phyloP scores from a whole-genome alignment of 306 rosid genomes.

The Castanea mollissima region DNA sequence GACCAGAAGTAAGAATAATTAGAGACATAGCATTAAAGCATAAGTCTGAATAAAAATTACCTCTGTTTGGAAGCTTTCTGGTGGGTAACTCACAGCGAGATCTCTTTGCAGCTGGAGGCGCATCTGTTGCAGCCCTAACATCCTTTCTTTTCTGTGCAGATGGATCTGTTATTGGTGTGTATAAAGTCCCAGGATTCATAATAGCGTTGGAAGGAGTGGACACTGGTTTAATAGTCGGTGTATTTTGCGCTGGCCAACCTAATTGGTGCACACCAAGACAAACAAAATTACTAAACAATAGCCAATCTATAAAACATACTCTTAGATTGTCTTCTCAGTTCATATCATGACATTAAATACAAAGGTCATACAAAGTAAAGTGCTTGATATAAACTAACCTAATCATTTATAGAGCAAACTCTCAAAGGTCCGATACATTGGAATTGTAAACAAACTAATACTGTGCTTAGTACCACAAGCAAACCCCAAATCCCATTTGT shows the following conservation, averaged over 20 bases:
- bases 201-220: conserved; percentile 44
- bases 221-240: conserved; percentile 27
- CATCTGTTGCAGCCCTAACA: conserved; percentile 15
- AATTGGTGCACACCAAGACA: background rate
- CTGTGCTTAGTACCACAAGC: too few relatives aligned
- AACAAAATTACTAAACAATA: conserved; percentile 1
- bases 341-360: background rate
- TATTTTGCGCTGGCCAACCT: conserved; percentile 33
- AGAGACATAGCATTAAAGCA: conserved; percentile 10
- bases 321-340: background rate
- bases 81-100: conserved; percentile 35
- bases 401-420: too few relatives aligned
- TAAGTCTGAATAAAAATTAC: conserved; percentile 25
- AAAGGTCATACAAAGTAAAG: background rate
- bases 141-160: conserved; percentile 55
- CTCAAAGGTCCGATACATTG: too few relatives aligned
- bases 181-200: conserved; percentile 34
- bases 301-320: background rate
- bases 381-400: background rate
- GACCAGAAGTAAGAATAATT: background rate
- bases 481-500: too few relatives aligned
- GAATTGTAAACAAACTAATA: too few relatives aligned
- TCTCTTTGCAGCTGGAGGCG: conserved; percentile 54
- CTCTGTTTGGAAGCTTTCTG: conserved; percentile 32
- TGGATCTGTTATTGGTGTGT: conserved; percentile 30